Evolutionary conservation across 805 yeast genomes (phyloP).

Genomic region (Metschnikowia similis): DNA sequence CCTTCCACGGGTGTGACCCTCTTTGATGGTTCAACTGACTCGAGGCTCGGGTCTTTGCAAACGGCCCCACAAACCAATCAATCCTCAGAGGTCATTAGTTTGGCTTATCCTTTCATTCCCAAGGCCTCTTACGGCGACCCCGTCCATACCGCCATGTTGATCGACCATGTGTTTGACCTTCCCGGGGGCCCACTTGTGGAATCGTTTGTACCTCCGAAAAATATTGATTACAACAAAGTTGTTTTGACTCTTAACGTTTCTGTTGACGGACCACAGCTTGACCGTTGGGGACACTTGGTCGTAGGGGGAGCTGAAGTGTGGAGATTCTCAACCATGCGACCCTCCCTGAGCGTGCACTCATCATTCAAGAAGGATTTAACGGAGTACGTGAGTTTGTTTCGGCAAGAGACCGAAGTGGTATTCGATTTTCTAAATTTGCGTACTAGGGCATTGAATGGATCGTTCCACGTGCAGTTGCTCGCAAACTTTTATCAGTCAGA

Average conservation of each 20-base stretch:
- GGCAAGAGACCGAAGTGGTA: constrained; percentile 36
- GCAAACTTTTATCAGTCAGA: constrained; percentile 43
- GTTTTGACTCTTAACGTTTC: constrained; percentile 53
- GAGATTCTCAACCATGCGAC: constrained; percentile 70
- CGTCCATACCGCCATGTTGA: constrained; percentile 36
- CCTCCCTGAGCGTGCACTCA: constrained; percentile 46
- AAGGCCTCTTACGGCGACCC: constrained; percentile 23
- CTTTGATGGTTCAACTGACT: neutral
- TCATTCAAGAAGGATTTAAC: constrained; percentile 61
- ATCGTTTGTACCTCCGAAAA: constrained; percentile 40
- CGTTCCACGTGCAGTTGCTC: constrained; percentile 48
- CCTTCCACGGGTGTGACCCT: neutral
- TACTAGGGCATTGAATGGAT: constrained; percentile 54
- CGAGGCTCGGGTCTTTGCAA: neutral
- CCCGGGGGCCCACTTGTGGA: constrained; percentile 55
- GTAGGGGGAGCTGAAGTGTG: constrained; percentile 64
- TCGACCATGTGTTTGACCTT: constrained; percentile 52
- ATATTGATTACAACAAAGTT: constrained; percentile 46
- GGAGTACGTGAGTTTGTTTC: constrained; percentile 48
- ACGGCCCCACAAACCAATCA: neutral
- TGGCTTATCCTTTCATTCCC: constrained; percentile 25
- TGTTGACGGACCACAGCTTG: constrained; percentile 55
- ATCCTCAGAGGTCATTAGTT: constrained; percentile 22
- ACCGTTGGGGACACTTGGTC: constrained; percentile 60
- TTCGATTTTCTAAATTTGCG: constrained; percentile 63